Base-by-base conservation (phyloP, 495 filamentous ascomycete species). In the Trichodelitschia bisporula region DNA sequence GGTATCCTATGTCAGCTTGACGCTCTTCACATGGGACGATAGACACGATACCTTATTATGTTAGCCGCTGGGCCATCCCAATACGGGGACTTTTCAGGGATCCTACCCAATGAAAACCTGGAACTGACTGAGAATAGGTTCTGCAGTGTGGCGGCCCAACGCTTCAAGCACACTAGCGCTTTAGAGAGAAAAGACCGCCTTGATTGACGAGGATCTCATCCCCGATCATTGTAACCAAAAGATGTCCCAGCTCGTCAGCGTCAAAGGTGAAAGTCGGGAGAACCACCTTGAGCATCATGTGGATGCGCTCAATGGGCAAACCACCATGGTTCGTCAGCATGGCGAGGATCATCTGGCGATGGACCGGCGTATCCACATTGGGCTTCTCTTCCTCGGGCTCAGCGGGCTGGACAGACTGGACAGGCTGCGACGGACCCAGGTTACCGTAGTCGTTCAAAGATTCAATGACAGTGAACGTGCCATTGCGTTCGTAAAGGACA, bases 271-370 rank as follows among this genome's bases (percentile, higher is more conserved):
- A 93, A 4, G 78, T 77, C 10, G 77, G 82, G 18, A 95, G 70
- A 17, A 78, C 60, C 59, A 97, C 74, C 47, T 73, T 76, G 58
- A 97, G 56, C 77, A 95, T 91, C 73, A 83, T 84, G 3, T 69
- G 59, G 35, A 97, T 83, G 50, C 77, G 67, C 42, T 62, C 61
- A 36, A 78, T 44, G 28, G 73, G 66, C 74, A 90, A 89, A 18
- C 69, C 53, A 4, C 74, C 77, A 35, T 72, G 63, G 47, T 95
- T 93, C 35, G 77, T 95, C 52, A 99, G 54, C 84, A 99, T 93
- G 27, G 76, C 78, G 30, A 77, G 57, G 35, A 99, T 77, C 45
- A 86, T 62, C 54, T 72, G 72, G 43, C 82, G 83, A 55, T 89
- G 77, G 46, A 61, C 61, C 10, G 52, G 31, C 29, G 48, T 19